Conservation (phyloP, 768 basidiomycete genomes). For the Heimioporus sp. region DNA sequence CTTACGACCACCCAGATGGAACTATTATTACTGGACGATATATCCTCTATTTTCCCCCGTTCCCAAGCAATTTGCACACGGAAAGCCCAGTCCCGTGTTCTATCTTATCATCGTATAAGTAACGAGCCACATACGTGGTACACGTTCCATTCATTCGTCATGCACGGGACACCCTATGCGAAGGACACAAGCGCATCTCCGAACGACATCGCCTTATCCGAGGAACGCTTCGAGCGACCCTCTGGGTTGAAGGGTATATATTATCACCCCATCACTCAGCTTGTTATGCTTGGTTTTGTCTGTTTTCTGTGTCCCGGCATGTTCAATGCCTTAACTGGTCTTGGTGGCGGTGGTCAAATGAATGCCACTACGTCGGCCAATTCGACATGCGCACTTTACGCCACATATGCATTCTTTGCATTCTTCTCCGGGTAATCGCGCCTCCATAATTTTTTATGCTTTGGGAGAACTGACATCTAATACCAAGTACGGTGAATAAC, state of each 20-base stretch:
- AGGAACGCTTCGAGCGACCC: conserved; percentile 40
- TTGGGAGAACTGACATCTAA: neutral
- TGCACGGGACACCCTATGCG: neutral
- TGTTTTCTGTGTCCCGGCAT: conserved; percentile 60
- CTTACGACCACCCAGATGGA: neutral
- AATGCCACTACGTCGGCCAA: conserved; percentile 65
- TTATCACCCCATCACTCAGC: conserved; percentile 56
- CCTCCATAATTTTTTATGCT: neutral
- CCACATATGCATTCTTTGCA: conserved; percentile 52
- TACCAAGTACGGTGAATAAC: conserved; percentile 70
- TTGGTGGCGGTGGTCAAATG: conserved; percentile 76
- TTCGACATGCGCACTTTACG: conserved; percentile 65
- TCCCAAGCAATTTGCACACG: neutral
- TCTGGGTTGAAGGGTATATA: conserved; percentile 53
- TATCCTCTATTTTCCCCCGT: neutral
- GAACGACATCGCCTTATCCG: neutral
- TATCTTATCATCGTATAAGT: conserved; percentile 4
- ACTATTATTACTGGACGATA: conserved; percentile 2
- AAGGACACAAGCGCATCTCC: neutral
- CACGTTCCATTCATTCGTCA: neutral
- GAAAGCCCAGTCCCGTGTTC: neutral
- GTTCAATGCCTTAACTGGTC: conserved; percentile 74
- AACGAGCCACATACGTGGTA: neutral
- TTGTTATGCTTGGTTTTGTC: conserved; percentile 64
- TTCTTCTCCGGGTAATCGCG: conserved; percentile 63